Evolutionary conservation across 805 yeast genomes (phyloP).

Genomic region (Candida quercuum): DNA sequence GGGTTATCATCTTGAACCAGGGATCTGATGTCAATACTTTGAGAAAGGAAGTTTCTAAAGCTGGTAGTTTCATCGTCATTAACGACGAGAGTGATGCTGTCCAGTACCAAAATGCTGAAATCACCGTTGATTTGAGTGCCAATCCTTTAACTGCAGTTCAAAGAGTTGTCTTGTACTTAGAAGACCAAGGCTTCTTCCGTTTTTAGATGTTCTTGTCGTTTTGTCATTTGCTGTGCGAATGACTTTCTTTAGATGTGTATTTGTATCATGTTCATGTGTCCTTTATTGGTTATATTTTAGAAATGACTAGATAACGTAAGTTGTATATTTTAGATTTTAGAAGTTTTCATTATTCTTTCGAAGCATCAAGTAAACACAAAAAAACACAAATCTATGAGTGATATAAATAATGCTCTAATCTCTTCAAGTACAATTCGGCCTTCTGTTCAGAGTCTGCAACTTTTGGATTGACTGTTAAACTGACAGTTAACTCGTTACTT

Average conservation of each 20-base stretch:
- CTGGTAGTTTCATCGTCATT: slow-evolving; percentile 41
- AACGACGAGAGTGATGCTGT: slow-evolving; percentile 30
- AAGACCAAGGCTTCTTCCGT: slow-evolving; percentile 77
- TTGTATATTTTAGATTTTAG: too few species aligned
- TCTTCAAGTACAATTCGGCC: slow-evolving; percentile 28
- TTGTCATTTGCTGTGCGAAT: too few species aligned
- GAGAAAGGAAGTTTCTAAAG: slow-evolving; percentile 34
- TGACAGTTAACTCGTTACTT: slow-evolving; percentile 29
- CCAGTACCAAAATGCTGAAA: slow-evolving; percentile 48
- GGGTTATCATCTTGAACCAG: slow-evolving; percentile 60
- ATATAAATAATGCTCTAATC: slow-evolving; percentile 11
- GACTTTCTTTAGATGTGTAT: too few species aligned
- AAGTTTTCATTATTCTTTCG: too few species aligned
- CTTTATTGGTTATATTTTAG: too few species aligned
- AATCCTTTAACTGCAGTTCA: slow-evolving; percentile 68
- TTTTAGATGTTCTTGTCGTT: too few species aligned
- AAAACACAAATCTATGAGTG: background rate
- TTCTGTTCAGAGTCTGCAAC: slow-evolving; percentile 41
- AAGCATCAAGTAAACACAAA: too few species aligned
- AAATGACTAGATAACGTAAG: too few species aligned
- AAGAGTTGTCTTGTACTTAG: slow-evolving; percentile 65
- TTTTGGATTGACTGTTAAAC: slow-evolving; percentile 28
- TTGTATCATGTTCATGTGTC: too few species aligned
- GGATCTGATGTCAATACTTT: slow-evolving; percentile 5
- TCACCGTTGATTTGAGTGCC: slow-evolving; percentile 48